Evolutionary conservation across 2,329 filamentous ascomycete species (phyloP).

Genomic region (Akanthomyces uredinophilus): DNA sequence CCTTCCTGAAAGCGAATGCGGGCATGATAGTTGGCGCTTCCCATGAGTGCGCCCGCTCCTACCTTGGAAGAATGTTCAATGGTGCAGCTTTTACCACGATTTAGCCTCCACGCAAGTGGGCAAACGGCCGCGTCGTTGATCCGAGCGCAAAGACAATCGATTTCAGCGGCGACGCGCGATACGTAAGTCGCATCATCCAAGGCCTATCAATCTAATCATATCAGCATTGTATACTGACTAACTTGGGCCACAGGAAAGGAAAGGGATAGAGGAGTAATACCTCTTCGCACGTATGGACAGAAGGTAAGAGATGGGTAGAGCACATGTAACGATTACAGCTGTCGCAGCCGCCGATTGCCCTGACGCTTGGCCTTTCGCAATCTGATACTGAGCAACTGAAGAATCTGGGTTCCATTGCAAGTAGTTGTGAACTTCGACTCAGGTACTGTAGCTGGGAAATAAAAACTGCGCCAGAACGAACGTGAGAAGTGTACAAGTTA

Average conservation of each 20-base stretch:
- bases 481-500: no score
- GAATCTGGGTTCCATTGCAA: constrained; percentile 11
- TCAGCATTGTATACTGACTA: not conserved
- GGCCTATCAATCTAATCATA: not conserved
- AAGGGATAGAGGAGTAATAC: not conserved
- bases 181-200: not conserved
- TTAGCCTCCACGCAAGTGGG: constrained; percentile 17
- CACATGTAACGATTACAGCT: constrained; percentile 14
- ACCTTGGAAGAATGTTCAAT: constrained; percentile 16
- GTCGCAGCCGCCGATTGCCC: constrained; percentile 15
- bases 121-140: constrained; percentile 19
- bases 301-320: not conserved
- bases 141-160: constrained; percentile 13
- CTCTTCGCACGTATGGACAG: constrained; percentile 8
- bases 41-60: constrained; percentile 21
- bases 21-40: constrained; percentile 25
- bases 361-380: constrained; percentile 10
- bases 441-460: no score
- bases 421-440: no score
- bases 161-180: constrained; percentile 13
- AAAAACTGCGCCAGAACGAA: no score
- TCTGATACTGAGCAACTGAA: constrained; percentile 13
- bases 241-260: not conserved
- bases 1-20: constrained; percentile 25
- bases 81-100: constrained; percentile 13